A percentile compares a stretch with the other conserved stretches of the same genome.
Conservation (phyloP, 345 rosid species). For the Laguncularia racemosa region DNA sequence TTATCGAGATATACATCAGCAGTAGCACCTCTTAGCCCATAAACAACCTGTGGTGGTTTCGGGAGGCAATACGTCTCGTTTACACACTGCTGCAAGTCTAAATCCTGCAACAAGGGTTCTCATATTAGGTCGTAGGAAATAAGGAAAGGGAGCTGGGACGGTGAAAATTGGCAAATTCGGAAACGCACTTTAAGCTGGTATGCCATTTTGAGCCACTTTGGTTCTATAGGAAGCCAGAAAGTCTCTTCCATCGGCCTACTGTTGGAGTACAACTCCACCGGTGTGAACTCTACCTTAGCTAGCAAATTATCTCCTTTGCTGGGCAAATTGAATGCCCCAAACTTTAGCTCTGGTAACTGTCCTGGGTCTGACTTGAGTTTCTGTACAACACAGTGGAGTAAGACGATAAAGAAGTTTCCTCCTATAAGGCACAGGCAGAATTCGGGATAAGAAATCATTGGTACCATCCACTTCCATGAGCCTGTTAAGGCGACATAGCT, state of each 20-base stretch:
- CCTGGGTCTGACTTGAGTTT: constrained; percentile 16
- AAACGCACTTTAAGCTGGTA: constrained; percentile 19
- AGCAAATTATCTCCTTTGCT: constrained; percentile 21
- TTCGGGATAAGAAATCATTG: no score
- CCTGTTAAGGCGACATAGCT: constrained; percentile 20
- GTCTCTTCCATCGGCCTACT: constrained; percentile 20
- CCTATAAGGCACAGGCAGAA: no score
- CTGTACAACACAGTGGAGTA: constrained; percentile 1
- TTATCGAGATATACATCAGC: constrained; percentile 23
- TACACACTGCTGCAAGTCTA: constrained; percentile 15
- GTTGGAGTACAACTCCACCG: constrained; percentile 13
- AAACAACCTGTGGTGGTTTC: constrained; percentile 14
- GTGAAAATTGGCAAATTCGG: background rate
- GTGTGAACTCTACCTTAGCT: constrained; percentile 21
- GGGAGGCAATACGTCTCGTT: constrained; percentile 26
- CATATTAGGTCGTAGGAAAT: background rate
- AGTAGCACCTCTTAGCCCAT: constrained; percentile 23
- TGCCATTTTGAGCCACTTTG: constrained; percentile 18
- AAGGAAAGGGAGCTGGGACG: no score
- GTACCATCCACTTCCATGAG: constrained; percentile 34
- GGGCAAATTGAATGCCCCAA: constrained; percentile 30
- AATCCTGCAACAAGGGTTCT: constrained; percentile 11
- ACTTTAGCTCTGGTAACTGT: constrained; percentile 16
- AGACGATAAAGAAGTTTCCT: no score
- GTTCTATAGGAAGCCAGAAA: constrained; percentile 26